These are phyloP conservation scores for Candida sanyaensis DNA, from an alignment of 1,139 yeast genomes.

Conservation along the genomic window DNA sequence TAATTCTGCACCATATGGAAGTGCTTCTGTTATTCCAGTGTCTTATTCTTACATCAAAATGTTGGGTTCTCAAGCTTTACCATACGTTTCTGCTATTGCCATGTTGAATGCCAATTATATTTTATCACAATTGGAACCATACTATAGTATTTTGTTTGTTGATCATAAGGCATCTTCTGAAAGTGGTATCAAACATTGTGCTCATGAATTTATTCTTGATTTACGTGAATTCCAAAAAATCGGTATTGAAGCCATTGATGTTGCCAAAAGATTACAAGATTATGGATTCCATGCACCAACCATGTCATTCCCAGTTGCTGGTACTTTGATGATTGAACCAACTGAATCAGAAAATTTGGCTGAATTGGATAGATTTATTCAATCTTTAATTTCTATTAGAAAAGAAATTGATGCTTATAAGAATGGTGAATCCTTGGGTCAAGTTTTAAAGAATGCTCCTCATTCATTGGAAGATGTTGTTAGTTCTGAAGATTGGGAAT, in stretches of 20 bases:
- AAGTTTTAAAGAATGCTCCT: constrained; percentile 86
- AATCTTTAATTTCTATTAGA: constrained; percentile 81
- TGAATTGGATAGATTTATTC: constrained; percentile 89
- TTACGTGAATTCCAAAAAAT: constrained; percentile 78
- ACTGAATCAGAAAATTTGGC: constrained; percentile 90
- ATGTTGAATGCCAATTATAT: constrained; percentile 95
- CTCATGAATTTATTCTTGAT: constrained; percentile 94
- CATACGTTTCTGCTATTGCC: constrained; percentile 84
- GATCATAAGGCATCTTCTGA: constrained; percentile 39
- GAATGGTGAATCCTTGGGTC: constrained; percentile 65
- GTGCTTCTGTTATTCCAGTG: constrained; percentile 90
- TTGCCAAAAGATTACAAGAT: constrained; percentile 95
- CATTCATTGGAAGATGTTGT: constrained; percentile 84
- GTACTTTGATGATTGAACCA: constrained; percentile 97
- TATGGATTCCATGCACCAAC: constrained; percentile 99
- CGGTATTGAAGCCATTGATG: constrained; percentile 93
- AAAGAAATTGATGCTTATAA: constrained; percentile 79
- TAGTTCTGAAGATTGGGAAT: constrained; percentile 63
- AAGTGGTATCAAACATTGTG: constrained; percentile 74
- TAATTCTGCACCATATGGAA: constrained; percentile 93
- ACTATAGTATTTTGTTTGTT: constrained; percentile 77
- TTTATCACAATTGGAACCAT: constrained; percentile 72
- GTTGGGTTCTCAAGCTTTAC: constrained; percentile 85
- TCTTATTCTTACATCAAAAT: constrained; percentile 93
- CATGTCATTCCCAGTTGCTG: constrained; percentile 97